Evolutionary conservation across 1,139 yeast genomes (phyloP), one percentile per base, ranked within the genome.

Genomic region (Candida glucosophila): DNA sequence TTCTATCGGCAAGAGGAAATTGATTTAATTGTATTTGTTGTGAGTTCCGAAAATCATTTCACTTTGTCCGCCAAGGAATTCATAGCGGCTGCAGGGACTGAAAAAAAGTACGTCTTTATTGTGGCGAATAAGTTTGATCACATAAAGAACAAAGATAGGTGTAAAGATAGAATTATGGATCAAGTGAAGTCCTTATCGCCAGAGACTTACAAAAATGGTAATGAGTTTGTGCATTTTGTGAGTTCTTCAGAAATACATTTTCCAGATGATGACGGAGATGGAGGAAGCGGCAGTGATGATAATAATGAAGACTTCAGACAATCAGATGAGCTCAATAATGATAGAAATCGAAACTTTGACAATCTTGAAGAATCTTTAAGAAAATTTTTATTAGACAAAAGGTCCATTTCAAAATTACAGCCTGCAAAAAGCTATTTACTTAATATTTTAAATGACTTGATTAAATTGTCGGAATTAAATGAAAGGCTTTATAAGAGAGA

Each of bases 1-100:
- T 88, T 88, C 50, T 80, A 96, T 3, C 73, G 97, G 34, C 98
- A 92, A 54, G 98, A 92, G 45, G 98, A 92, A 47, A 92, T 92
- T 38, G 99, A 92, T 49, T 64, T 92, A 41, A 95, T 92, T 6
- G 90, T 92, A 1, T 92, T 92, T 58, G 98, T 92, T 4, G 95
- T 92, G 4, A 82, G 81, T 47, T 94, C 98, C 0, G 97, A 88
- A 45, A 92, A 92, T 43, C 97, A 90, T 49, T 81, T 92, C 44
- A 92, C 99, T 0, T 61, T 85, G 28, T 82, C 95, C 1, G 97
- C 97, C 1, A 81, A 85, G 41, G 98, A 92, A 44, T 92, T 92
- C 43, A 83, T 92, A 29, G 67, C 90, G 4, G 75, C 85, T 21
- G 95, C 96, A 2, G 90, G 95, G 1, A 77, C 78, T 28, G 99